Conservation (phyloP, 768 basidiomycete genomes). For the Ephemerocybe angulata region DNA sequence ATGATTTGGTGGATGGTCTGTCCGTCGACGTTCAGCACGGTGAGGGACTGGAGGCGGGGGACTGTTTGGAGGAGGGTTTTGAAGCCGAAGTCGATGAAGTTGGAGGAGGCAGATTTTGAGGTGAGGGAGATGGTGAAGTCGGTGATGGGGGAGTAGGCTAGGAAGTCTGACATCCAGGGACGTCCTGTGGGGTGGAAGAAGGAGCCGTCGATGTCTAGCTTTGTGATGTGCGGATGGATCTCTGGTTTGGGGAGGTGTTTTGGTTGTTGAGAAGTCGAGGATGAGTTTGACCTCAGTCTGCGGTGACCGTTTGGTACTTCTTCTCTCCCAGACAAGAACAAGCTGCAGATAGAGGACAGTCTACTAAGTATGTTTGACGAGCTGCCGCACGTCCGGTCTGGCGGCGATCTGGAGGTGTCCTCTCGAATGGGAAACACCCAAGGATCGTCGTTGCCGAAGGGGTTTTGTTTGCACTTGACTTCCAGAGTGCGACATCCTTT, state of each 20-base stretch:
- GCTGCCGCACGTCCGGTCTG: no score
- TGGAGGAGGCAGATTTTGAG: background rate
- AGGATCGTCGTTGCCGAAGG: background rate
- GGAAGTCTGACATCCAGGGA: background rate
- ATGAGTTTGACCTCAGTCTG: no score
- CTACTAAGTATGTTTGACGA: no score
- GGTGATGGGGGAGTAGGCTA: background rate
- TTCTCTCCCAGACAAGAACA: no score
- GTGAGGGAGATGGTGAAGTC: background rate
- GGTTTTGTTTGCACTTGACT: background rate
- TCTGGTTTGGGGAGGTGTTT: no score
- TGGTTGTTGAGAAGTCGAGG: no score
- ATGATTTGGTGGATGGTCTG: background rate
- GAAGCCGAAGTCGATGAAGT: background rate
- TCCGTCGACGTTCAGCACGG: background rate
- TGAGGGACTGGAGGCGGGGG: background rate
- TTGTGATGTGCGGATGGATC: background rate
- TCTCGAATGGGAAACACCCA: background rate
- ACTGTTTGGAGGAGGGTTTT: background rate
- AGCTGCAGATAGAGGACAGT: no score
- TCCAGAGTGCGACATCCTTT: background rate
- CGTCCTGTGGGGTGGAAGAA: background rate
- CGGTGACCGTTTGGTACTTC: no score
- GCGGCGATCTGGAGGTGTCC: background rate
- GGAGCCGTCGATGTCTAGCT: background rate